Conservation (phyloP, 345 rosid species). For the Heritiera littoralis region DNA sequence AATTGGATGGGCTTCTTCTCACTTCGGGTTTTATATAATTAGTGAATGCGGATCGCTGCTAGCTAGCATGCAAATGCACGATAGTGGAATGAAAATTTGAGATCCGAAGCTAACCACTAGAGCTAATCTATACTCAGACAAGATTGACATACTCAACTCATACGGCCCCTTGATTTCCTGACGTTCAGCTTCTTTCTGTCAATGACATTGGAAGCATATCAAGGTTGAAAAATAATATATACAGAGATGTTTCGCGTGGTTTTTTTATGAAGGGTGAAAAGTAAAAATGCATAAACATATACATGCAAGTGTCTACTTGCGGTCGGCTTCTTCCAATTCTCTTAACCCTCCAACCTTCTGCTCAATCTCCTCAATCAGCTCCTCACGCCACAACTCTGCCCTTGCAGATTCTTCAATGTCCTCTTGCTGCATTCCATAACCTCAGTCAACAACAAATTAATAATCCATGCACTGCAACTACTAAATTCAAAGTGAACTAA, state of each 20-base stretch:
- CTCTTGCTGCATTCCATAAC: constrained; percentile 61
- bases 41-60: too few relatives aligned
- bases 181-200: background rate
- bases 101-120: too few relatives aligned
- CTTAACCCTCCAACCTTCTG: constrained; percentile 82
- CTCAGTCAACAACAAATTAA: background rate
- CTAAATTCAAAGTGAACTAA: background rate
- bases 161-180: background rate
- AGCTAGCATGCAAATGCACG: too few relatives aligned
- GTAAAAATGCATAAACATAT: background rate
- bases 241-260: background rate
- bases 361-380: constrained; percentile 92
- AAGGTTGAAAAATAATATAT: background rate
- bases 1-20: too few relatives aligned
- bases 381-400: constrained; percentile 92
- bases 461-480: background rate
- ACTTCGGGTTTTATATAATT: too few relatives aligned
- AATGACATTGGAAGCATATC: background rate
- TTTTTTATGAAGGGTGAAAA: background rate
- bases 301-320: constrained; percentile 33
- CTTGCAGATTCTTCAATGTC: constrained; percentile 86
- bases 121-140: too few relatives aligned
- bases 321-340: constrained; percentile 83
- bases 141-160: too few relatives aligned
- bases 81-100: too few relatives aligned